phyloP scores from a whole-genome alignment of 257 asterid genomes.

The Lycium ferocissimum region DNA sequence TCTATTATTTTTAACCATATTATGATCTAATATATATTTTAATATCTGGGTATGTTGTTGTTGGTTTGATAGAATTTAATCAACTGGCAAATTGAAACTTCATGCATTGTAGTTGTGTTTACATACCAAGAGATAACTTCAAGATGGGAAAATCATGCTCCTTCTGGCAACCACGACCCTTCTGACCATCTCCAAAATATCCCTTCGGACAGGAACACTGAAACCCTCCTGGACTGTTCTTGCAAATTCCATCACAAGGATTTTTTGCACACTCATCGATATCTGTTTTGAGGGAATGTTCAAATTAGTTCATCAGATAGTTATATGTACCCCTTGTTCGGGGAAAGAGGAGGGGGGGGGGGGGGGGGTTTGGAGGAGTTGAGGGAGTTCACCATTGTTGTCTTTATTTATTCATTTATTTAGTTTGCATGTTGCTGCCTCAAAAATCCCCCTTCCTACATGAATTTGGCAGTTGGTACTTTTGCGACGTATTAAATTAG shows the following conservation, averaged over 20 bases:
- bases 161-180: constrained; percentile 12
- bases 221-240: constrained; percentile 27
- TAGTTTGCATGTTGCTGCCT: no score
- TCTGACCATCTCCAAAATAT: constrained; percentile 25
- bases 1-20: no score
- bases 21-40: no score
- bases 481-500: no score
- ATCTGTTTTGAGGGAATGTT: not conserved
- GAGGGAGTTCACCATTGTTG: no score
- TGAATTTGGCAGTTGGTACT: no score
- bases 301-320: not conserved
- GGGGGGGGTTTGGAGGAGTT: no score
- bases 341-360: not conserved
- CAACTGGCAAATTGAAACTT: not conserved
- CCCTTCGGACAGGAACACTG: constrained; percentile 30
- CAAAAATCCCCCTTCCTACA: no score
- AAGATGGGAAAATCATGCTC: not conserved
- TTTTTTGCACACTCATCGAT: constrained; percentile 25
- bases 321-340: not conserved
- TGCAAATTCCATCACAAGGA: constrained; percentile 24
- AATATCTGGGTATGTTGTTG: no score
- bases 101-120: not conserved
- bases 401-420: no score
- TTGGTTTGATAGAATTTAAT: no score
- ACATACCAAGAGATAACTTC: constrained; percentile 30